A percentile compares a stretch with the other conserved stretches of the same genome.
These are phyloP conservation scores for Penicillium salamii DNA, from an alignment of 495 filamentous ascomycete genomes.

Conservation along the genomic window DNA sequence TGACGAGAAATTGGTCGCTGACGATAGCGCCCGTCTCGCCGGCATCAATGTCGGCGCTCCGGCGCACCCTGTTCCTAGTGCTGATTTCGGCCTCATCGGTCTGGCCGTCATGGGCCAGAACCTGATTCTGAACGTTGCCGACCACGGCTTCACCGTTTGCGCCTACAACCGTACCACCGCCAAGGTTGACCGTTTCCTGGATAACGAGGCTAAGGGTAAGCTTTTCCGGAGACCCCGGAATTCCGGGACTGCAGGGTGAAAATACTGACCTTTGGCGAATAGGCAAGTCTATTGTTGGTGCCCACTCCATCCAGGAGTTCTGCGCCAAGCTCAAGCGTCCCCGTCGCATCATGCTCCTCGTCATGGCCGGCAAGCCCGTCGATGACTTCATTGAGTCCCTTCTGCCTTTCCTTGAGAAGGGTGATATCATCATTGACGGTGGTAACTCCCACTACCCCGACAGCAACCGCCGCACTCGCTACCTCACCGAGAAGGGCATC, in stretches of 20 bases:
- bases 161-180: constrained; percentile 97
- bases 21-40: constrained; percentile 80
- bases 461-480: constrained; percentile 90
- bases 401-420: constrained; percentile 81
- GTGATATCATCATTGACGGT: constrained; percentile 99
- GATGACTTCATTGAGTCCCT: constrained; percentile 98
- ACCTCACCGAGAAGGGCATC: constrained; percentile 81
- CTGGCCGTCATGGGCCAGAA: constrained; percentile 99
- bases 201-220: constrained; percentile 86
- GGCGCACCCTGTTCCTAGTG: constrained; percentile 55
- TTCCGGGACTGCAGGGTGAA: constrained; percentile 1
- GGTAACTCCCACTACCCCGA: constrained; percentile 99
- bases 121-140: constrained; percentile 96
- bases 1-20: constrained; percentile 52
- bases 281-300: constrained; percentile 91
- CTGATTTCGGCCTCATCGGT: constrained; percentile 98
- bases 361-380: constrained; percentile 96
- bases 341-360: constrained; percentile 93
- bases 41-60: constrained; percentile 74
- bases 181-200: constrained; percentile 96
- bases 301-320: constrained; percentile 92
- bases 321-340: constrained; percentile 93
- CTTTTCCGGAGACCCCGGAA: neutral
- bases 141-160: constrained; percentile 92
- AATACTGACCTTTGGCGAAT: constrained; percentile 14